Evolutionary conservation across 257 asterid species (phyloP), one percentile per base, ranked within the genome.

Genomic region (Scutellaria baicalensis): DNA sequence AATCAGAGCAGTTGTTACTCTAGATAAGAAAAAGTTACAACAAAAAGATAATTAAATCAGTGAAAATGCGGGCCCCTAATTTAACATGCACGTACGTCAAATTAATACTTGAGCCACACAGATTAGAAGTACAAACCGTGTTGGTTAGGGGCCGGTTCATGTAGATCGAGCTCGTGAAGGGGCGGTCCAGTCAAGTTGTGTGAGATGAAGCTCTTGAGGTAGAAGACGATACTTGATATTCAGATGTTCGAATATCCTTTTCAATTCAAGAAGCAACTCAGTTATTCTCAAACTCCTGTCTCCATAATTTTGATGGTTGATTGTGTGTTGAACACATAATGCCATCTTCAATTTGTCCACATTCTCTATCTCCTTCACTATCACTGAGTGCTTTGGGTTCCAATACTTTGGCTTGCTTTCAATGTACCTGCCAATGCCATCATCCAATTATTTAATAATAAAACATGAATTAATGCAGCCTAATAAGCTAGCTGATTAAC

Each of bases 321-420:
- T 86, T 13, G 90, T 86, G 61, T 86, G 90, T 36, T 78, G 83
- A 21, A 86, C 86, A 43, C 72, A 27, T 5, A 86, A 59, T 3
- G 63, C 80, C 90, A 86, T 86, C 78, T 82, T 80, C 81, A 86
- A 44, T 35, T 81, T 80, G 63, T 82, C 75, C 75, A 81, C 64
- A 59, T 84, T 81, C 77, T 75, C 79, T 38, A 84, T 84, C n/a
- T 79, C 90, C 68, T 82, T 84, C 71, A 82, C 90, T 43, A 75
- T 57, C 74, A 86, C 83, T 0, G 83, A 66, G 35, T 84, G 93
- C 18, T 82, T 84, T 0, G 93, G 93, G 39, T 64, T 82, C 93
- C 93, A 86, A 13, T 86, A 77, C 59, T 86, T 79, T 0, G 90
- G 85, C 80, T 86, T 86, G 83, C 88, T 84, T 84, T 86, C 93